A percentile compares a stretch with the other conserved stretches of the same genome.
These are phyloP conservation scores for Collybia sp. DNA, from an alignment of 768 basidiomycete genomes.

Conservation along the genomic window DNA sequence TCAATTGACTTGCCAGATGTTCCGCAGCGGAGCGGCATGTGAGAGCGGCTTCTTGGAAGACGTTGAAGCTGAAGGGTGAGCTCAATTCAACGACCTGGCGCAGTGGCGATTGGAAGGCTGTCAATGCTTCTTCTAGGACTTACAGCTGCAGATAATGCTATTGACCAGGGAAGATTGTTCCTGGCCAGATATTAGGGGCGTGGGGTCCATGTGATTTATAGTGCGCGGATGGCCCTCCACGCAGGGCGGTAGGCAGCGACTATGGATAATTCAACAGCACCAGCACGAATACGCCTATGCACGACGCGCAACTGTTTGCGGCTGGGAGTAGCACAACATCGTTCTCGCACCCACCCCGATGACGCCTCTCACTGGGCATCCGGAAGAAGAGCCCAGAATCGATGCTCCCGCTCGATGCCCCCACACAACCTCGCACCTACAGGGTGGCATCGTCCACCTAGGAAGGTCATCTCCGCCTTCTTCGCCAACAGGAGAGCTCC, in stretches of 20 bases:
- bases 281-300: no score
- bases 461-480: conserved; percentile 71
- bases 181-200: conserved; percentile 39
- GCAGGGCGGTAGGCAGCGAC: conserved; percentile 70
- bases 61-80: conserved; percentile 31
- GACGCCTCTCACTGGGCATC: conserved; percentile 9
- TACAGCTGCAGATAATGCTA: conserved; percentile 60
- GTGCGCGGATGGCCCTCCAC: conserved; percentile 54
- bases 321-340: no score
- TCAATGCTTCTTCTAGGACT: conserved; percentile 27
- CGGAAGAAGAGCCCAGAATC: conserved; percentile 41
- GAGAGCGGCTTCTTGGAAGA: conserved; percentile 42
- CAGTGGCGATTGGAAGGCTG: conserved; percentile 39
- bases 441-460: conserved; percentile 67
- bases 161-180: conserved; percentile 58
- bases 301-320: no score
- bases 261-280: no score
- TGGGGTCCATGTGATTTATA: conserved; percentile 37
- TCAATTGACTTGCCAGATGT: conserved; percentile 29
- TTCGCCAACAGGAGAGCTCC: conserved; percentile 46
- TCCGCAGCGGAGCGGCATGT: conserved; percentile 39
- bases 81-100: conserved; percentile 46
- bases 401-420: conserved; percentile 70
- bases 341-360: conserved; percentile 1
- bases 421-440: conserved; percentile 77